Conservation (phyloP, 306 rosid genomes). For the Acacia acuminata region DNA sequence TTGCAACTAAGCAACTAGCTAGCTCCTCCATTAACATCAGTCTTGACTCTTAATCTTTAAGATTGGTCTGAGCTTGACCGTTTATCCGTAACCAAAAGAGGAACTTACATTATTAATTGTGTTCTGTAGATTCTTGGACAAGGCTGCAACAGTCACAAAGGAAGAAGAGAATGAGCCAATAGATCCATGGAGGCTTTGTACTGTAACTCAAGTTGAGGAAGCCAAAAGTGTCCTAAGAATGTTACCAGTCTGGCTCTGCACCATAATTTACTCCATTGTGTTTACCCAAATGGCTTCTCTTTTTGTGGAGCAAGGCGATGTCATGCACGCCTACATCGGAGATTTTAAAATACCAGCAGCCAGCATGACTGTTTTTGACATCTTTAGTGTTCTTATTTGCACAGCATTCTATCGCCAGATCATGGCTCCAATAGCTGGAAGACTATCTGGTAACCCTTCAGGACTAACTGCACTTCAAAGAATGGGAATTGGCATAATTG, state of each 20-base stretch:
- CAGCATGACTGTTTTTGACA: slow-evolving; percentile 70
- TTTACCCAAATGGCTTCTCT: slow-evolving; percentile 76
- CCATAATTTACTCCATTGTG: slow-evolving; percentile 60
- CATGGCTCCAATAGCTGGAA: slow-evolving; percentile 53
- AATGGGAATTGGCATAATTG: slow-evolving; percentile 65
- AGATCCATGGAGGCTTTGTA: slow-evolving; percentile 63
- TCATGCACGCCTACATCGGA: slow-evolving; percentile 48
- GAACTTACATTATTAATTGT: not conserved
- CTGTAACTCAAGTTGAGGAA: slow-evolving; percentile 72
- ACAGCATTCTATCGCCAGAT: slow-evolving; percentile 49
- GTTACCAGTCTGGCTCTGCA: slow-evolving; percentile 70
- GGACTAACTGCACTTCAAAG: slow-evolving; percentile 63
- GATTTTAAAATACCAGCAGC: slow-evolving; percentile 62
- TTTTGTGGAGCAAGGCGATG: slow-evolving; percentile 69
- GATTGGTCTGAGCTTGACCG: not conserved
- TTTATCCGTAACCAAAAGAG: not conserved
- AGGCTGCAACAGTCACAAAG: slow-evolving; percentile 59
- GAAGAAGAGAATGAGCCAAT: slow-evolving; percentile 33
- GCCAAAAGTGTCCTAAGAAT: slow-evolving; percentile 59
- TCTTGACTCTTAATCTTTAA: not conserved
- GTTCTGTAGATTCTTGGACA: slow-evolving; percentile 57
- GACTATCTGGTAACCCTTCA: slow-evolving; percentile 45
- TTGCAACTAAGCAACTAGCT: not conserved
- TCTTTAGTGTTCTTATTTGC: slow-evolving; percentile 55
- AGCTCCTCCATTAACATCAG: not conserved